phyloP scores from a whole-genome alignment of 2,329 filamentous ascomycete species.

The Ceratocystiopsis sp. region DNA sequence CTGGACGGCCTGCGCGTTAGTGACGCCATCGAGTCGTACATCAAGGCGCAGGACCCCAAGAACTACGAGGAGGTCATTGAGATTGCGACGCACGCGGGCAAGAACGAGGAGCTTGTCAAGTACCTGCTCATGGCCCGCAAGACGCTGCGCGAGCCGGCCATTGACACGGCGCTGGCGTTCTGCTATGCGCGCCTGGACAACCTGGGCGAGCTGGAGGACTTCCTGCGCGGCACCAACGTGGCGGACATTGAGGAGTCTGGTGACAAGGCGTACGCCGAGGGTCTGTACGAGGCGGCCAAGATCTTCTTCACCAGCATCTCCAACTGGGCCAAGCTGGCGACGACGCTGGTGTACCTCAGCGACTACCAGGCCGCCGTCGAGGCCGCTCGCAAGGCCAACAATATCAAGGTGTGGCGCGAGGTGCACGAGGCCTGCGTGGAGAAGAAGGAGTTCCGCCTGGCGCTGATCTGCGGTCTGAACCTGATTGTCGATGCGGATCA shows the following conservation, averaged over 20 bases:
- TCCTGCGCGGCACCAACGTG: slow-evolving; percentile 82
- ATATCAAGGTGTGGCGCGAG: slow-evolving; percentile 98
- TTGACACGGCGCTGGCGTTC: slow-evolving; percentile 90
- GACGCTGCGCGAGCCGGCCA: slow-evolving; percentile 80
- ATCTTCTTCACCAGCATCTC: slow-evolving; percentile 98
- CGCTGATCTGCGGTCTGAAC: slow-evolving; percentile 97
- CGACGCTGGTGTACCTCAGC: slow-evolving; percentile 87
- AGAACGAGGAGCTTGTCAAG: slow-evolving; percentile 95
- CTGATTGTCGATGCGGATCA: slow-evolving; percentile 96
- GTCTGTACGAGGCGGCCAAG: slow-evolving; percentile 89
- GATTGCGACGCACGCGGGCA: slow-evolving; percentile 83
- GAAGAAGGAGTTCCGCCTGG: slow-evolving; percentile 98
- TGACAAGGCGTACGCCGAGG: slow-evolving; percentile 94
- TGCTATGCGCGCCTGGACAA: slow-evolving; percentile 85
- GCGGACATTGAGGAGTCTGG: slow-evolving; percentile 92
- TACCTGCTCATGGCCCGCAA: slow-evolving; percentile 95
- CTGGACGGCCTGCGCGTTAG: slow-evolving; percentile 84
- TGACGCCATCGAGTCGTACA: slow-evolving; percentile 92
- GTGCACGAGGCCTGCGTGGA: slow-evolving; percentile 90
- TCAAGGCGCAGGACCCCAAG: slow-evolving; percentile 78
- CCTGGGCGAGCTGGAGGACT: slow-evolving; percentile 86
- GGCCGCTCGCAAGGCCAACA: slow-evolving; percentile 95
- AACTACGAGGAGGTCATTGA: slow-evolving; percentile 97
- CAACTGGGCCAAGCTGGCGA: slow-evolving; percentile 98
- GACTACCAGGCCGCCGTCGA: slow-evolving; percentile 98